Evolutionary conservation across 148 eudicot species (phyloP).

Genomic region (Persicaria tinctoria): DNA sequence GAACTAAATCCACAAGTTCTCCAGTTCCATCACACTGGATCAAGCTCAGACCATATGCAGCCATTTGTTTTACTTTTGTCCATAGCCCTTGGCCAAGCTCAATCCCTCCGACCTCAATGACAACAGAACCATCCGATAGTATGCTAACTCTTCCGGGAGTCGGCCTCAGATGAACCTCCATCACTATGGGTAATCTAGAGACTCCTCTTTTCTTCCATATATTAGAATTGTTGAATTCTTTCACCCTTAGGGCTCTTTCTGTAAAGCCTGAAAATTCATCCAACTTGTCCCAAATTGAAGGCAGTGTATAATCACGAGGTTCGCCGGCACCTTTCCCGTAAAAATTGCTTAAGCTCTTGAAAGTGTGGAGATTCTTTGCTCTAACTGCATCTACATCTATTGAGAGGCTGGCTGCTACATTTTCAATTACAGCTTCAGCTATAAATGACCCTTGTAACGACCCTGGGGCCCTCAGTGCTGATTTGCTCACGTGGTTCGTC

Average conservation of each 20-base stretch:
- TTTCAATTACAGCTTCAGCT: constrained; percentile 80
- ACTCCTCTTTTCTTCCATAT: constrained; percentile 78
- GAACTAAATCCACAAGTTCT: constrained; percentile 52
- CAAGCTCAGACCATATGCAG: constrained; percentile 57
- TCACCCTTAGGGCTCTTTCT: constrained; percentile 31
- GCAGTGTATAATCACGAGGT: constrained; percentile 63
- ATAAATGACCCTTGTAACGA: constrained; percentile 69
- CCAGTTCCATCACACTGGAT: constrained; percentile 52
- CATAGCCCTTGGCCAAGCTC: constrained; percentile 90
- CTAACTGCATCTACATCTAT: constrained; percentile 65
- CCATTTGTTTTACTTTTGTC: constrained; percentile 90
- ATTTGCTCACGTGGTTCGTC: constrained; percentile 63
- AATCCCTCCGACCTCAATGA: constrained; percentile 91
- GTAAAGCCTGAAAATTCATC: constrained; percentile 40
- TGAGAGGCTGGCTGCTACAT: constrained; percentile 61
- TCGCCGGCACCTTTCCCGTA: constrained; percentile 44
- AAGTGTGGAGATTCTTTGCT: constrained; percentile 51
- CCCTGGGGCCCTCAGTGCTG: constrained; percentile 92
- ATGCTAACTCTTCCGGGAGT: constrained; percentile 86
- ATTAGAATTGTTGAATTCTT: constrained; percentile 37
- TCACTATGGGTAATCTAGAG: constrained; percentile 64
- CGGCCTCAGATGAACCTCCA: constrained; percentile 40
- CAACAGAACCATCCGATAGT: constrained; percentile 72
- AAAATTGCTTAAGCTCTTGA: constrained; percentile 49
- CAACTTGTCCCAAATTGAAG: constrained; percentile 57